Evolutionary conservation across 495 filamentous ascomycete genomes (phyloP).

Genomic region (Geopyxis carbonaria): DNA sequence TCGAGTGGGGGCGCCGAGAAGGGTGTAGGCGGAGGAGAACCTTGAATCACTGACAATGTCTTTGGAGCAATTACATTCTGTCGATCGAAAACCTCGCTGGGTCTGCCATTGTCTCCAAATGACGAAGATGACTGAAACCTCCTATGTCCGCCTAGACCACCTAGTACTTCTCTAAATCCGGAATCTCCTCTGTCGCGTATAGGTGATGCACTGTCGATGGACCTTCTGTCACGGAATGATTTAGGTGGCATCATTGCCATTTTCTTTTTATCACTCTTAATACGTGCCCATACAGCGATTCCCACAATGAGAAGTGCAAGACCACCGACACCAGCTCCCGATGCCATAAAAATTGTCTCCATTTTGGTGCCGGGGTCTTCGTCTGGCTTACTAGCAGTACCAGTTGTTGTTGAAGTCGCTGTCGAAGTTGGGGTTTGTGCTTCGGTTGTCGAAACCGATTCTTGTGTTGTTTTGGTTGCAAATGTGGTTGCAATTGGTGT

Average conservation of each 20-base stretch:
- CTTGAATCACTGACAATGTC: not conserved
- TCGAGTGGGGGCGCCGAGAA: constrained; percentile 1
- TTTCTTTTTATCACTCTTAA: constrained; percentile 18
- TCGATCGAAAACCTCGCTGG: constrained; percentile 6
- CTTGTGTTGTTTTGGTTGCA: too few species aligned
- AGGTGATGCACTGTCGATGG: constrained; percentile 11
- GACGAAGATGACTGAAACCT: constrained; percentile 18
- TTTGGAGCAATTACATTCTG: not conserved
- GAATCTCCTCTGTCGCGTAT: not conserved
- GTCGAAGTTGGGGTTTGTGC: constrained; percentile 1
- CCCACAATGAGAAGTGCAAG: constrained; percentile 15
- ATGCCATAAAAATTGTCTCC: constrained; percentile 16
- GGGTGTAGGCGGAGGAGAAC: constrained; percentile 1
- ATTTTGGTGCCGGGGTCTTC: constrained; percentile 15
- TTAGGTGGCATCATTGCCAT: constrained; percentile 14
- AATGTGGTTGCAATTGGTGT: too few species aligned
- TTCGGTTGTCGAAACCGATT: too few species aligned
- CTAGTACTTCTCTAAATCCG: too few species aligned
- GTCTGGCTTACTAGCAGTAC: not conserved
- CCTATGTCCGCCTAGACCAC: constrained; percentile 7
- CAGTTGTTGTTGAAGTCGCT: not conserved
- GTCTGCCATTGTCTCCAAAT: constrained; percentile 15
- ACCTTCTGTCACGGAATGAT: constrained; percentile 19
- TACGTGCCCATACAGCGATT: constrained; percentile 18
- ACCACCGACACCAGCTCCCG: constrained; percentile 17